phyloP scores from a whole-genome alignment of 2,329 filamentous ascomycete genomes.

The Colletotrichum sp. region DNA sequence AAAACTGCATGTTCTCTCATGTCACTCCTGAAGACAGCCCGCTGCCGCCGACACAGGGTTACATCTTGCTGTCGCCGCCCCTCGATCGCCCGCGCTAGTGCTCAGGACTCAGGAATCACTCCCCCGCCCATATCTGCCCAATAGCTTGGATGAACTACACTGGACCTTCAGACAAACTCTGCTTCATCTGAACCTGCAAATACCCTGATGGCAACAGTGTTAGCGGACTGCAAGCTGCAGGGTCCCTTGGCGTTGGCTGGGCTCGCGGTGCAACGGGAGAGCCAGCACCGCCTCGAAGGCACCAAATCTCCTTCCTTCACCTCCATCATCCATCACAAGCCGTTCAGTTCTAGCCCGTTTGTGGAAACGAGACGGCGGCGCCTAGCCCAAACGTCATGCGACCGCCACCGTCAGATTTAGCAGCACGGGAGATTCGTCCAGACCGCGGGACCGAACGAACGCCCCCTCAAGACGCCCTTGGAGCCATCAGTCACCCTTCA shows the following conservation, averaged over 20 bases:
- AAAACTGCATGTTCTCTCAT: background rate
- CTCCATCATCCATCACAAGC: background rate
- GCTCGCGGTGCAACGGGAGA: background rate
- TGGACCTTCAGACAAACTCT: background rate
- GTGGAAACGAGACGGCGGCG: background rate
- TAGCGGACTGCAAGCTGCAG: background rate
- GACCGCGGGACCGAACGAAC: background rate
- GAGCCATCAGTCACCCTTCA: conserved; percentile 1
- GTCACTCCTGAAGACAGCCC: background rate
- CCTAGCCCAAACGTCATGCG: background rate
- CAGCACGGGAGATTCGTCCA: background rate
- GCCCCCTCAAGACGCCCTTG: background rate
- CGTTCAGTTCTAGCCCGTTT: background rate
- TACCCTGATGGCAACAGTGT: background rate
- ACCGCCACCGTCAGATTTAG: background rate
- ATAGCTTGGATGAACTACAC: conserved; percentile 2
- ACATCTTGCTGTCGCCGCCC: background rate
- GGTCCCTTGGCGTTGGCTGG: background rate
- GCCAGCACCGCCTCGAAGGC: background rate
- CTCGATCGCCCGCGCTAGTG: background rate
- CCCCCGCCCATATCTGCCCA: background rate
- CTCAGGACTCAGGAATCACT: background rate
- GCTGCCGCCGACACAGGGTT: background rate
- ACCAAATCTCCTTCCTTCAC: background rate
- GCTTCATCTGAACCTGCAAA: conserved; percentile 4